These are phyloP conservation scores for Auricularia sp. DNA, from an alignment of 768 basidiomycete genomes.

Conservation along the genomic window DNA sequence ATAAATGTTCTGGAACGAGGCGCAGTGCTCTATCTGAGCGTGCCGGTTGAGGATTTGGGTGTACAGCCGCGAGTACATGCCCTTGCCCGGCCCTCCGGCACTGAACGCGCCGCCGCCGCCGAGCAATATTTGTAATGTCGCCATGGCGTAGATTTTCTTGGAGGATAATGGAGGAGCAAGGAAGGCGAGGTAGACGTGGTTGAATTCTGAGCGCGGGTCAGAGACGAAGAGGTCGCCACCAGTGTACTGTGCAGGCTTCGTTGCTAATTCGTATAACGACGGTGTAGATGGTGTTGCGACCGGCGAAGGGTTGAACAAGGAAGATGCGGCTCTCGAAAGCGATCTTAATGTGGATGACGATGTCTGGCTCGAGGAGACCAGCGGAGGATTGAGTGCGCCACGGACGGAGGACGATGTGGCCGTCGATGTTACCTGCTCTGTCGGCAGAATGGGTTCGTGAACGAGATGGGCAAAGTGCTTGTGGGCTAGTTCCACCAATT, in stretches of 20 bases:
- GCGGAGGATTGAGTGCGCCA: constrained; percentile 25
- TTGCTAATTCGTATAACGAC: constrained; percentile 24
- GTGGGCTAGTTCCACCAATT: constrained; percentile 77
- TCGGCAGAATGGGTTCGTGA: constrained; percentile 17
- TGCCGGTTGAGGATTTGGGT: constrained; percentile 93
- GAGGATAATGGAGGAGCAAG: constrained; percentile 88
- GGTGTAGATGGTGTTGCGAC: constrained; percentile 3
- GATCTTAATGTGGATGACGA: constrained; percentile 51
- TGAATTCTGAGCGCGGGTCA: constrained; percentile 58
- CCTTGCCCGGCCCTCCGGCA: constrained; percentile 95
- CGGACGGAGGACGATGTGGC: neutral
- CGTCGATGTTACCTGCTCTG: neutral
- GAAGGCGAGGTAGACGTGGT: constrained; percentile 87
- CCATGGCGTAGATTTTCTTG: constrained; percentile 84
- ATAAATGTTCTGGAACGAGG: constrained; percentile 96
- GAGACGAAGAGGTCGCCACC: constrained; percentile 72
- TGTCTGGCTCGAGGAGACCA: constrained; percentile 25
- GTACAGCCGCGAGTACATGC: constrained; percentile 97
- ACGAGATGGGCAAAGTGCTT: constrained; percentile 69
- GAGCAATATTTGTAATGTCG: constrained; percentile 88
- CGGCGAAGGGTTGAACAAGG: constrained; percentile 41
- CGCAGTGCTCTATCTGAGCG: constrained; percentile 88
- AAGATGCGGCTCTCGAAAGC: constrained; percentile 64
- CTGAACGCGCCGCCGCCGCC: constrained; percentile 97
- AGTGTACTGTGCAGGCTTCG: constrained; percentile 50